Percentiles rank a stretch among this genome's conserved stretches.
These are phyloP conservation scores for Ustilago nuda DNA, from an alignment of 1,284 basidiomycete genomes.

Conservation along the genomic window DNA sequence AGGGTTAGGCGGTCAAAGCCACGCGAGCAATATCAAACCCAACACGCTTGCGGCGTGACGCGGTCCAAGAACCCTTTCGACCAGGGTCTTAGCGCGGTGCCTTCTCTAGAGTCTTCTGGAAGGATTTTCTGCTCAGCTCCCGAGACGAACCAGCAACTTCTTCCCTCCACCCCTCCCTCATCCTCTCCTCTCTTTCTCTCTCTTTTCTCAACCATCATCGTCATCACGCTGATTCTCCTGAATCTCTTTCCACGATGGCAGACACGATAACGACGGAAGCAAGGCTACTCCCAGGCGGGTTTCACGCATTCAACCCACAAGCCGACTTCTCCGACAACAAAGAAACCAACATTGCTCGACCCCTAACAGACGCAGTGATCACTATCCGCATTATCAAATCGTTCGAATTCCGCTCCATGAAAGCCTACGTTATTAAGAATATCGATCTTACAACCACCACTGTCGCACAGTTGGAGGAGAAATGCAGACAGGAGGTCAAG, in stretches of 20 bases:
- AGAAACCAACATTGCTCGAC: slow-evolving; percentile 77
- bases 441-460: slow-evolving; percentile 84
- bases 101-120: slow-evolving; percentile 26
- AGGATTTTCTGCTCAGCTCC: slow-evolving; percentile 5
- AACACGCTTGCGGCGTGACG: neutral
- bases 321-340: slow-evolving; percentile 71
- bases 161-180: neutral
- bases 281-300: slow-evolving; percentile 35
- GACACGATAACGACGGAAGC: slow-evolving; percentile 13
- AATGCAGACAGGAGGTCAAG: slow-evolving; percentile 73
- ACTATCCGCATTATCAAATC: slow-evolving; percentile 96
- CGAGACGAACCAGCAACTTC: neutral
- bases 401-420: slow-evolving; percentile 90
- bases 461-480: slow-evolving; percentile 80
- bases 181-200: neutral
- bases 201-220: neutral
- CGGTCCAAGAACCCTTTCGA: slow-evolving; percentile 10
- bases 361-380: slow-evolving; percentile 80
- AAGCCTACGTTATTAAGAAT: slow-evolving; percentile 83
- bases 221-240: neutral
- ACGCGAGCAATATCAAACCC: neutral
- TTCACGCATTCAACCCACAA: slow-evolving; percentile 57
- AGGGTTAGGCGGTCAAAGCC: neutral
- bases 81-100: neutral
- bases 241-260: neutral